phyloP scores from a whole-genome alignment of 345 rosid species.

The Rhizophora mangle region DNA sequence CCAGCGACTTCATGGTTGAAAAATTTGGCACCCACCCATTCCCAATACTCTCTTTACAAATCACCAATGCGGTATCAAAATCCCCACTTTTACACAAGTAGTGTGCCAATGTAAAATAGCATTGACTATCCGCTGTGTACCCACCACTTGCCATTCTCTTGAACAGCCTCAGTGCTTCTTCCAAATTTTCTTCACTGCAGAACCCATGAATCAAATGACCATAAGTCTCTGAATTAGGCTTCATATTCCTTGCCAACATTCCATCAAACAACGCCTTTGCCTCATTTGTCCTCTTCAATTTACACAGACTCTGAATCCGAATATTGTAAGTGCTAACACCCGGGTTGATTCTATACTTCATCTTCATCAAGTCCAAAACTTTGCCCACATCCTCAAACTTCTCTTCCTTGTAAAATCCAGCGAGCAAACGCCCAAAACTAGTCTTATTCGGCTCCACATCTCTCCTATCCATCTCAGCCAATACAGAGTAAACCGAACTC shows the following conservation, averaged over 20 bases:
- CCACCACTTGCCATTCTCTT: conserved; percentile 52
- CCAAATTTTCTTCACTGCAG: conserved; percentile 56
- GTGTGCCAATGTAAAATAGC: conserved; percentile 54
- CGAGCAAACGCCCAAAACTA: conserved; percentile 49
- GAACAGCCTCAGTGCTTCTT: conserved; percentile 65
- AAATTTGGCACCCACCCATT: conserved; percentile 72
- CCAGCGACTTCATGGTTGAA: conserved; percentile 57
- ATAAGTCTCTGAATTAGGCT: conserved; percentile 47
- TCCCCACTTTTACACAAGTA: conserved; percentile 61
- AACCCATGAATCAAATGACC: conserved; percentile 70
- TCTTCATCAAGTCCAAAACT: conserved; percentile 57
- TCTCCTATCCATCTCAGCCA: conserved; percentile 76
- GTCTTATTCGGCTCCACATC: conserved; percentile 45
- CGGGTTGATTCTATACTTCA: conserved; percentile 32
- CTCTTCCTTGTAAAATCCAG: conserved; percentile 72
- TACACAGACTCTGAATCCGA: conserved; percentile 71
- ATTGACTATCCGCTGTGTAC: conserved; percentile 41
- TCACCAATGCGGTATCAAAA: conserved; percentile 51
- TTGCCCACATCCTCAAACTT: conserved; percentile 69
- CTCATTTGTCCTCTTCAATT: conserved; percentile 47
- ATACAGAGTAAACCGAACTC: conserved; percentile 54
- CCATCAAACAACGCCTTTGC: conserved; percentile 59
- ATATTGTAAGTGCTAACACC: conserved; percentile 52
- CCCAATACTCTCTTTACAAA: conserved; percentile 60
- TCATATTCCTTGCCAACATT: conserved; percentile 44